These are phyloP conservation scores for Dactylellina cionopaga DNA, from an alignment of 2,329 filamentous ascomycete species.

Conservation along the genomic window DNA sequence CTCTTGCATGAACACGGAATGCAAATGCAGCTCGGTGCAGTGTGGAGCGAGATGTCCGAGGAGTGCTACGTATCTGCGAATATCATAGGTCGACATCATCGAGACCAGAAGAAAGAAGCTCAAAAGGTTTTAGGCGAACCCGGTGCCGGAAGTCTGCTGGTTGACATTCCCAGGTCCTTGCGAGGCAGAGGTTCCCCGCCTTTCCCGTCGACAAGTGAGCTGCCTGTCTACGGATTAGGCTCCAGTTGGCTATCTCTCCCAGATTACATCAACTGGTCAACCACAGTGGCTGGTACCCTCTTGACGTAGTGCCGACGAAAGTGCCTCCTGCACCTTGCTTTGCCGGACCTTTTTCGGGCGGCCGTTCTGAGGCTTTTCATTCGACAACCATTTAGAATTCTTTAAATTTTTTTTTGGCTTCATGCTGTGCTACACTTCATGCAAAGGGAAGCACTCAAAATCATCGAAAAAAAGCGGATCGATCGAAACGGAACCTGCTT, in stretches of 20 bases:
- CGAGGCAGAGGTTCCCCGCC: conserved; percentile 19
- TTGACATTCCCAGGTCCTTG: conserved; percentile 22
- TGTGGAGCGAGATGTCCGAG: neutral
- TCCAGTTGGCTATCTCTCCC: too few species aligned
- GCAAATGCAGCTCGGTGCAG: neutral
- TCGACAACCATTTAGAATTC: neutral
- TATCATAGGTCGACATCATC: too few species aligned
- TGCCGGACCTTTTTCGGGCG: neutral
- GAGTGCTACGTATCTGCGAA: conserved; percentile 21
- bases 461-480: neutral
- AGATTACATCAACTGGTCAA: too few species aligned
- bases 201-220: conserved; percentile 24
- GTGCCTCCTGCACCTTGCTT: neutral
- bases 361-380: neutral
- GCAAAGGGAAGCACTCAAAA: too few species aligned
- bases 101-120: neutral
- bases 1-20: neutral
- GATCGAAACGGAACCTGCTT: neutral
- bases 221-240: too few species aligned
- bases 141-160: conserved; percentile 19
- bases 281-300: conserved; percentile 1
- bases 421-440: neutral
- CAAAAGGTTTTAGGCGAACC: conserved; percentile 24
- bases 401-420: neutral
- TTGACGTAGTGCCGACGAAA: neutral